phyloP scores from a whole-genome alignment of 371 early-diverging fungal genomes.

The Mortierella sp. region DNA sequence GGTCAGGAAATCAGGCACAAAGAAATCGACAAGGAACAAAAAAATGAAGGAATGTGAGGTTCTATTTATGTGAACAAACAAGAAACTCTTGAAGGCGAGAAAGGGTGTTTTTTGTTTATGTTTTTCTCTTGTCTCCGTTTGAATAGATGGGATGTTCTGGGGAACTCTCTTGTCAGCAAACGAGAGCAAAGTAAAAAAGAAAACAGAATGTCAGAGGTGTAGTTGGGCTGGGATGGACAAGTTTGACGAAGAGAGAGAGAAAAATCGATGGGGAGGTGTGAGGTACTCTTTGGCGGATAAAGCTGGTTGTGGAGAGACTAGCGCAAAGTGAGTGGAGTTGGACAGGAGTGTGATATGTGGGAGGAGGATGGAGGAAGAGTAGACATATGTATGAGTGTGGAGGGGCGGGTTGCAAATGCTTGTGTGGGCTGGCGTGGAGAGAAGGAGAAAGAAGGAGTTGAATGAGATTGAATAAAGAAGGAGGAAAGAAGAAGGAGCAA shows the following conservation, averaged over 20 bases:
- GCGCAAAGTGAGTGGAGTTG: background rate
- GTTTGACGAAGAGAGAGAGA: background rate
- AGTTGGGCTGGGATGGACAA: background rate
- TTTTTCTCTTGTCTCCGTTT: background rate
- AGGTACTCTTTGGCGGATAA: constrained; percentile 8
- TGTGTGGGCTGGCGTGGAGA: constrained; percentile 2
- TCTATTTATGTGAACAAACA: constrained; percentile 15
- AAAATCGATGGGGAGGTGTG: background rate
- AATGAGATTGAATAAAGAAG: no score
- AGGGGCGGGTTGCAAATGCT: background rate
- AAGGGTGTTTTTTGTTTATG: background rate
- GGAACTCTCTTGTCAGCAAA: no score
- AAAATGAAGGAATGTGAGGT: background rate
- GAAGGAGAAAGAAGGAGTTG: background rate
- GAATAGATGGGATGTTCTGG: background rate
- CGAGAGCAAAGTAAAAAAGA: no score
- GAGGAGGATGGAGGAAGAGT: background rate
- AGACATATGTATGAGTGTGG: background rate
- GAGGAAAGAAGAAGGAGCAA: background rate
- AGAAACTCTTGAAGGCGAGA: background rate
- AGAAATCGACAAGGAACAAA: constrained; percentile 17
- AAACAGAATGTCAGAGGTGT: no score
- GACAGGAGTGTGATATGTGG: background rate
- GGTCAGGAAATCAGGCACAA: constrained; percentile 21
- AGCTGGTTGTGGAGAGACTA: constrained; percentile 10